Percentiles rank a stretch among this genome's conserved stretches.
phyloP scores from a whole-genome alignment of 306 rosid species.

The Casuarina cunninghamiana region DNA sequence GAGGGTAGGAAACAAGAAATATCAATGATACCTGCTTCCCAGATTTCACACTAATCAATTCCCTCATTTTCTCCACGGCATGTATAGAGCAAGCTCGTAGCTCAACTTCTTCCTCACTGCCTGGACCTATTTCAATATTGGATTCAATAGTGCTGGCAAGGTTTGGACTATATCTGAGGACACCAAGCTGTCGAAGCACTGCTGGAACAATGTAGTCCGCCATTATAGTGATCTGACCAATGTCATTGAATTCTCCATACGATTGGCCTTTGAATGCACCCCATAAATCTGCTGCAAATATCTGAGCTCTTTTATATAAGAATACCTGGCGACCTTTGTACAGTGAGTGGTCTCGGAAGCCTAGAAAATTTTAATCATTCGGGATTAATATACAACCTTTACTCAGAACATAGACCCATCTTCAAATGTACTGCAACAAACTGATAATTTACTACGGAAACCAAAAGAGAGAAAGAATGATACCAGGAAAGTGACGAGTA shows the following conservation, averaged over 20 bases:
- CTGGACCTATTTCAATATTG: conserved; percentile 73
- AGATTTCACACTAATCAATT: conserved; percentile 62
- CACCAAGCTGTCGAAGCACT: conserved; percentile 81
- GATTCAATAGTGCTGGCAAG: conserved; percentile 69
- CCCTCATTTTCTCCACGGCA: conserved; percentile 96
- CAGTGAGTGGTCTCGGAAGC: conserved; percentile 87
- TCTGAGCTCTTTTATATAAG: conserved; percentile 96
- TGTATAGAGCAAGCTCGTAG: conserved; percentile 86
- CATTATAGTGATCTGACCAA: conserved; percentile 82
- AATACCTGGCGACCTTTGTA: conserved; percentile 94
- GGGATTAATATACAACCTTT: conserved; percentile 33
- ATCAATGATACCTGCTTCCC: conserved; percentile 63
- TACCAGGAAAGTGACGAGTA: conserved; percentile 94
- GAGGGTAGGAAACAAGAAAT: conserved; percentile 11
- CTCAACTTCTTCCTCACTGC: conserved; percentile 98
- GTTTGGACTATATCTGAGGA: conserved; percentile 68
- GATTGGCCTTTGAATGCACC: conserved; percentile 82
- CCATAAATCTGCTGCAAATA: conserved; percentile 91
- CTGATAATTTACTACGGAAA: neutral
- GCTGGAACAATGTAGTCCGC: conserved; percentile 98
- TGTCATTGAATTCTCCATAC: conserved; percentile 83
- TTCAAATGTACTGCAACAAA: neutral
- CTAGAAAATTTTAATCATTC: conserved; percentile 40
- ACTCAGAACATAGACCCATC: conserved; percentile 1
- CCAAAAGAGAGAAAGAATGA: neutral